Evolutionary conservation across 768 basidiomycete species (phyloP), one percentile per base, ranked within the genome.

Genomic region (Leccinum olivaceopallidum): DNA sequence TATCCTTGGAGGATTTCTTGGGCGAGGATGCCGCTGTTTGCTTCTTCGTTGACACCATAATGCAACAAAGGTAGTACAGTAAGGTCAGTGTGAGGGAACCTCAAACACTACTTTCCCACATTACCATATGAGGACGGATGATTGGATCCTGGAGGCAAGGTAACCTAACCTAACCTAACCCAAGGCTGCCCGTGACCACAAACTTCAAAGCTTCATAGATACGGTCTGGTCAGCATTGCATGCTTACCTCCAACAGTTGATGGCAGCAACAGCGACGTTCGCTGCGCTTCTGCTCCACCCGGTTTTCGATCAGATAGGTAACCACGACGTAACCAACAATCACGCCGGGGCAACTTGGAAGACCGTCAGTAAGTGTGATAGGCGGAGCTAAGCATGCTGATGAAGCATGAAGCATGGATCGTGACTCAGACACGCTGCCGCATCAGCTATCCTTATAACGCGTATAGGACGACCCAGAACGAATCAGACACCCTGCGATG

Each of bases 1-100:
- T 65, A 16, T 81, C 78, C n/a, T 80, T 78, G 24, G 80, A 78
- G n/a, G 83, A 81, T 13, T 65, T 63, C 63, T 78, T 77, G 30
- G 76, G 57, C 1, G 75, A 72, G 12, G 70, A 60, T 13, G 24
- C 22, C 4, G 74, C 68, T 6, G 63, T 39, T 20, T 64, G 66
- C 55, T 69, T 78, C 62, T 75, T 78, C 44, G 67, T 64, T 48
- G 69, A 61, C 9, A 57, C 71, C 74, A 75, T 75, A 55, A 48
- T 57, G 53, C n/a, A 56, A 59, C n/a, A 8, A 20, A 14, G 36
- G 7, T 48, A 22, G 28, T 26, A n/a, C 48, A 5, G 42, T 55
- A 26, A 14, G 12, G 12, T 34, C 20, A 14, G 26, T 36, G 5
- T 14, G 13, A 2, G 28, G 1, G 30, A 14, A 20, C 37, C 5